Conservation (phyloP, 768 basidiomycete species). For the Mycena indigotica region DNA sequence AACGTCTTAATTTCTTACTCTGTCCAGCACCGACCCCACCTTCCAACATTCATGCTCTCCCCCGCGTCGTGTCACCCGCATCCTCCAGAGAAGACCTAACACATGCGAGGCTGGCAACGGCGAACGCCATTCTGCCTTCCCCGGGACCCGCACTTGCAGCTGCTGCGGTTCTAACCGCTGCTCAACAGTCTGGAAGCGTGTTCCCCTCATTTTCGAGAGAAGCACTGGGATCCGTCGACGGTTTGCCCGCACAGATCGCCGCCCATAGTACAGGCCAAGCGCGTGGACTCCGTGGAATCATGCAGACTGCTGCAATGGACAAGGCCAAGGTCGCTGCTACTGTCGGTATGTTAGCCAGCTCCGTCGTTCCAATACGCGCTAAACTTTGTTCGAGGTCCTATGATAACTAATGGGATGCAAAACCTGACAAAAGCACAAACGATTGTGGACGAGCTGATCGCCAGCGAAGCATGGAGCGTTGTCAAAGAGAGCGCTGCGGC, state of each 20-base stretch:
- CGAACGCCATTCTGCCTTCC: slow-evolving; percentile 8
- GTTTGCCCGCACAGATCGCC: not conserved
- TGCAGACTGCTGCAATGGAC: slow-evolving; percentile 8
- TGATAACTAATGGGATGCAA: slow-evolving; percentile 17
- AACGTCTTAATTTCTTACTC: not conserved
- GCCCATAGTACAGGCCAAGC: not conserved
- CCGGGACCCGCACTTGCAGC: slow-evolving; percentile 10
- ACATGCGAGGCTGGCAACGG: not conserved
- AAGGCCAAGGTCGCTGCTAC: slow-evolving; percentile 16
- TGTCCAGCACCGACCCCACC: slow-evolving; percentile 6
- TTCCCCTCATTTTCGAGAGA: not conserved
- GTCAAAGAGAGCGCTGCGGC: slow-evolving; percentile 18
- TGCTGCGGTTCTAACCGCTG: slow-evolving; percentile 1
- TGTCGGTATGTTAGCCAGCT: slow-evolving; percentile 12
- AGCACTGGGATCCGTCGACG: not conserved
- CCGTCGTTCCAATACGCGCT: not conserved
- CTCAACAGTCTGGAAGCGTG: not conserved
- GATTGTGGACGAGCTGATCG: slow-evolving; percentile 11
- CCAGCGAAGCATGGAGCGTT: slow-evolving; percentile 17
- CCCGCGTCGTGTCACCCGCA: not conserved
- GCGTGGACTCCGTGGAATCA: not conserved
- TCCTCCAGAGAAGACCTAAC: not conserved
- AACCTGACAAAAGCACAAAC: slow-evolving; percentile 23
- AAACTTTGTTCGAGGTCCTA: slow-evolving; percentile 7
- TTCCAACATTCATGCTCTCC: not conserved